These are phyloP conservation scores for Starmerella bacillaris DNA, from an alignment of 805 yeast genomes.

Conservation along the genomic window DNA sequence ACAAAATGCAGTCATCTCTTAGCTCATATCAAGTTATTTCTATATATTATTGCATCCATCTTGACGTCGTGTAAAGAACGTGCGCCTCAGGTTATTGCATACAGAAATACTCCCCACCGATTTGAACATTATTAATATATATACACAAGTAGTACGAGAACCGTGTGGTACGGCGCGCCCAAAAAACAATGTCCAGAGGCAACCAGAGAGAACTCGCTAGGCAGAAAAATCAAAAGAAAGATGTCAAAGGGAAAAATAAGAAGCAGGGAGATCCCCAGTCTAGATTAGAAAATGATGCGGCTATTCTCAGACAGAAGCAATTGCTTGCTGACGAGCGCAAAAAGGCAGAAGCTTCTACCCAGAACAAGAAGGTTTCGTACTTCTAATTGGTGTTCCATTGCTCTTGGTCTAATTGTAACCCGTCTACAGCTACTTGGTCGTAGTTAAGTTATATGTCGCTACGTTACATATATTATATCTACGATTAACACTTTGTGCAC, in stretches of 20 bases:
- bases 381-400: no score
- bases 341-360: slow-evolving; percentile 11
- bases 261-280: slow-evolving; percentile 70
- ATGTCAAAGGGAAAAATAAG: slow-evolving; percentile 48
- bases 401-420: no score
- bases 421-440: no score
- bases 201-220: slow-evolving; percentile 92
- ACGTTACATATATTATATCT: no score
- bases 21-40: no score
- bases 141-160: not conserved
- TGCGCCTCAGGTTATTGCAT: no score
- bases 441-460: no score
- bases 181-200: slow-evolving; percentile 68
- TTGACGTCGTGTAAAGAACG: no score
- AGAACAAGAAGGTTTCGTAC: slow-evolving; percentile 6
- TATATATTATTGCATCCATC: no score
- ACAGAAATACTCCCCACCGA: not conserved
- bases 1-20: no score
- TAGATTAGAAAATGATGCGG: slow-evolving; percentile 80
- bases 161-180: slow-evolving; percentile 1
- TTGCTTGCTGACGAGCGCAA: slow-evolving; percentile 40
- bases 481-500: no score
- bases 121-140: not conserved
- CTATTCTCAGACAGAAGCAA: slow-evolving; percentile 75
- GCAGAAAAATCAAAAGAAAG: slow-evolving; percentile 70